Base-by-base conservation (phyloP, 1,284 basidiomycete genomes). In the Porodaedalea pini region DNA sequence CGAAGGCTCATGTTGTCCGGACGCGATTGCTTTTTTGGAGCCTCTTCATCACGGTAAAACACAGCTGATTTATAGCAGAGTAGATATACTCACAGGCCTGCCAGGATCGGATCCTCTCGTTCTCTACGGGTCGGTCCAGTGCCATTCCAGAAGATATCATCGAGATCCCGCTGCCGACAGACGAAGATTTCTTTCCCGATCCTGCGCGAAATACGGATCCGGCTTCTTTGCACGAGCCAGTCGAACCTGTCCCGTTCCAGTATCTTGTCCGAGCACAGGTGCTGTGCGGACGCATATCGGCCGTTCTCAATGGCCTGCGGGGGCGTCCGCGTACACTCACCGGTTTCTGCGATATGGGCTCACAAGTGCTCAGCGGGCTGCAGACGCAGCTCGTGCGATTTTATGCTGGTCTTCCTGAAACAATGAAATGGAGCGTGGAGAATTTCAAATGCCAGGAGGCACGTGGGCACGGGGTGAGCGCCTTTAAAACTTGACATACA, bases 141-240 rank as follows among this genome's bases (percentile, higher is more conserved):
- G 67, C 67, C 37, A 74, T 76, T 44, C 69, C 70, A 2, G 74
- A 75, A 60, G 73, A 73, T 45, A 69, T 72, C 34, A 69, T 76
- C 39, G 74, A 76, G 59, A 70, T 76, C 7, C 73, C 73, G 7
- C 58, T 76, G 6, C 74, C 74, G 0, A 62, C 63, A 21, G 71
- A 75, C 58, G 65, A 68, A 44, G 73, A 76, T 50, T 71, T 74
- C 57, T 71, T 68, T 58, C 73, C 69, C 25, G 70, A 71, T 61
- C 71, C 68, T 17, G 64, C 69, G 3, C 62, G 66, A 31, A 66
- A 69, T 56, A 65, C 59, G 45, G 57, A 59, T 48, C 62, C 64
- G 27, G 63, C 58, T 13, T 60, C 64, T 13, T 45, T 62, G 4
- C 27, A 54, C 29, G 68, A 71, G 53, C 51, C 62, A 37, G 60